Base-by-base conservation (phyloP, 257 asterid genomes). In the Solanum chmielewskii region DNA sequence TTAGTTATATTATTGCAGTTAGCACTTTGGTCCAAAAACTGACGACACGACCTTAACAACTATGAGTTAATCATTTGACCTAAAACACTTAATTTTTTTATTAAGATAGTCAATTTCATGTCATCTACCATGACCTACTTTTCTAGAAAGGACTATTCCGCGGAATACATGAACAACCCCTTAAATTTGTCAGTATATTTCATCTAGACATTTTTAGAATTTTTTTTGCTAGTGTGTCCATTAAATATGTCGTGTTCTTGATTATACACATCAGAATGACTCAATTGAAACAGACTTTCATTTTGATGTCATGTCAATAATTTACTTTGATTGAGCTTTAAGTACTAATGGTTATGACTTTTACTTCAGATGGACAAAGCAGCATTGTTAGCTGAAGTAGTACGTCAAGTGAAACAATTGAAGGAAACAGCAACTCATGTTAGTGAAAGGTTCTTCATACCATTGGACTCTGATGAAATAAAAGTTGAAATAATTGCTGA, bases 301-400 rank as follows among this genome's bases (percentile, higher is more conserved):
- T 20, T 73, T 73, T 20, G 16, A 35, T 35, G 29, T 73, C 80
- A 73, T 73, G 29, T 4, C 13, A 42, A 15, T 37, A 3, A 27
- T 47, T 42, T 62, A 16, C 42, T 39, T 15, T 5, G 11, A 14
- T 66, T 39, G 39, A 47, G 7, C 18, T 44, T 39, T 9, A 23
- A 35, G 5, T 33, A 60, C 77, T 39, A 7, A 33, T 39, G 84
- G n/a, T 80, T 78, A 2, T 3, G 9, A 78, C 11, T 16, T 78
- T 78, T 29, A 49, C 69, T 81, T 16, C 87, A 95, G 99, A 96
- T 93, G 98, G 98, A 96, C 87, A 96, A 95, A 90, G 99, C 99
- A 25, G 76, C 98, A 45, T 74, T 96, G 82, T 92, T 96, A 45
- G 95, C 98, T 59, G 93, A 93, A 92, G 98, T 94, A 39, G 89